These are phyloP conservation scores for Stipa capillata DNA, from an alignment of 176 grass and related monocot species.

Conservation along the genomic window DNA sequence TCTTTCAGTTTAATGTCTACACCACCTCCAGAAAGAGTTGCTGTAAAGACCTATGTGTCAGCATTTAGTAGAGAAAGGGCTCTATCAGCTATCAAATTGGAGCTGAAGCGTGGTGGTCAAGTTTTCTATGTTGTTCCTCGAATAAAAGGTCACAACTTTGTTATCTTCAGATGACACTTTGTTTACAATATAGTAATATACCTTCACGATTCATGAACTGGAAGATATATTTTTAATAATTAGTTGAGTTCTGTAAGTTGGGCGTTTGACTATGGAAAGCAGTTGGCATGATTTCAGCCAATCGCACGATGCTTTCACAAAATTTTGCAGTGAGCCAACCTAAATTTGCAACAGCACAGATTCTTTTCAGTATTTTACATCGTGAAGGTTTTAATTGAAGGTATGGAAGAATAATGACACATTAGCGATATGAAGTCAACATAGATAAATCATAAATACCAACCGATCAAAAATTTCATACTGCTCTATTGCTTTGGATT, in stretches of 20 bases:
- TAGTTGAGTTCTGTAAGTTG: slow-evolving; percentile 6
- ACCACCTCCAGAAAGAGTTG: slow-evolving; percentile 88
- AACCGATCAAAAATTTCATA: background rate
- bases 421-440: background rate
- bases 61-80: slow-evolving; percentile 77
- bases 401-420: background rate
- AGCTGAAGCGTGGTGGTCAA: slow-evolving; percentile 83
- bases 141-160: slow-evolving; percentile 60
- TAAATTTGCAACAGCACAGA: background rate
- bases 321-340: background rate
- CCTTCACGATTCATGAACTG: slow-evolving; percentile 8
- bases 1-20: slow-evolving; percentile 91
- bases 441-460: background rate
- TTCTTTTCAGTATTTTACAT: background rate
- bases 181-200: background rate
- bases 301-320: background rate
- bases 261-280: background rate
- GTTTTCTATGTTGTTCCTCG: slow-evolving; percentile 97
- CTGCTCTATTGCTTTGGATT: background rate
- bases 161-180: slow-evolving; percentile 12
- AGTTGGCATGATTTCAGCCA: background rate
- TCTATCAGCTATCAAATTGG: slow-evolving; percentile 75
- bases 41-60: slow-evolving; percentile 77
- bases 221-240: background rate
- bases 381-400: background rate